Evolutionary conservation across 495 filamentous ascomycete genomes (phyloP), one percentile per base, ranked within the genome.

Genomic region (Neurospora sp.): DNA sequence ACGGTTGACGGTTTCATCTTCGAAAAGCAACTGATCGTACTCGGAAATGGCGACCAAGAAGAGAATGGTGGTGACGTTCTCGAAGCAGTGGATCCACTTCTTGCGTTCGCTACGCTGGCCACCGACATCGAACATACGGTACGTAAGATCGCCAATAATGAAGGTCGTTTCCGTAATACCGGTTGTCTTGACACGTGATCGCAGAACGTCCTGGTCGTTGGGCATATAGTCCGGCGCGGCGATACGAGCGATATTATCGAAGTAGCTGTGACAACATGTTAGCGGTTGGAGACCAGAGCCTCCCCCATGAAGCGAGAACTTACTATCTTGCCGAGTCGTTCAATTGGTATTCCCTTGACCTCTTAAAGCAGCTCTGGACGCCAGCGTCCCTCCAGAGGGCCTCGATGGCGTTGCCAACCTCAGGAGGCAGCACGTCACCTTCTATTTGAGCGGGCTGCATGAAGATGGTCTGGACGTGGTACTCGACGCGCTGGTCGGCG

Each of bases 41-140:
- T 97, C 96, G 78, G 96, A 98, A 81, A 99, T 99, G 81, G 96
- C 96, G 72, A 98, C 96, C 72, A 99, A 84, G 90, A 99, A 99
- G 42, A 99, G 92, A 77, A 99, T 97, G 20, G 96, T 97, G 65
- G 95, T 97, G 79, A 99, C 96, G 78, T 99, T 98, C 86, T 99
- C 96, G 85, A 99, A 99, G 86, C 95, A 97, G 86, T 99, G 96
- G 73, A 99, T 99, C 96, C 96, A 99, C 91, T 99, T 99, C 91
- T 99, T 99, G 75, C 96, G 92, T 83, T 99, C 96, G 1, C 96
- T 98, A 77, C 96, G 91, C 84, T 98, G 96, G 78, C 96, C 96
- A 87, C 96, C 96, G 40, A 99, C 96, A 81, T 99, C 96, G 85
- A 98, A 98, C 96, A 99, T 99, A 71, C 96, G 90, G 85, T 98